Conservation (phyloP, 495 filamentous ascomycete species). For the Aspergillus olivimuriae region DNA sequence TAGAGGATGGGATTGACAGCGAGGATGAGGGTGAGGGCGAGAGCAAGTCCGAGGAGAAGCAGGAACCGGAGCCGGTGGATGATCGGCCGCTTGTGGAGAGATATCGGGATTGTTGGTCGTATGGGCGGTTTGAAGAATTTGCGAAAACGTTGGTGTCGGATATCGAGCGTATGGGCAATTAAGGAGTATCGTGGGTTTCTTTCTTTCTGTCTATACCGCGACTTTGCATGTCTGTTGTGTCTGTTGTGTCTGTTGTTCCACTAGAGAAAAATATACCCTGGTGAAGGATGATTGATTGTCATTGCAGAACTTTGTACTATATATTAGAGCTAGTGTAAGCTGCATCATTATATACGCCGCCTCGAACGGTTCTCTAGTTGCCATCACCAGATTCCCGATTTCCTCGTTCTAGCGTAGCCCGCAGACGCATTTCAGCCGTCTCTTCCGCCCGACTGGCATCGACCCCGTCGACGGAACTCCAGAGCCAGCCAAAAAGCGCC, state of each 20-base stretch:
- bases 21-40: slow-evolving; percentile 32
- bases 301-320: too few species aligned
- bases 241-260: too few species aligned
- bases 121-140: slow-evolving; percentile 64
- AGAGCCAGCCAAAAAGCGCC: slow-evolving; percentile 34
- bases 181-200: too few species aligned
- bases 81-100: slow-evolving; percentile 62
- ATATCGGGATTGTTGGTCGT: slow-evolving; percentile 72
- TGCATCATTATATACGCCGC: not conserved
- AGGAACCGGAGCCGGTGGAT: slow-evolving; percentile 38
- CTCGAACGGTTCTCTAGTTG: not conserved
- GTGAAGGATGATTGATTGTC: too few species aligned
- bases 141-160: slow-evolving; percentile 46
- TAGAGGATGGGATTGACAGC: slow-evolving; percentile 28
- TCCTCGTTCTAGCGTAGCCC: slow-evolving; percentile 28
- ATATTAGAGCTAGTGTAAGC: too few species aligned
- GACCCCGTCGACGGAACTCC: slow-evolving; percentile 17
- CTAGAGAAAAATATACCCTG: too few species aligned
- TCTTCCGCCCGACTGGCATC: slow-evolving; percentile 14
- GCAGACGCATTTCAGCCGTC: slow-evolving; percentile 34
- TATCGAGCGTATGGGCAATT: slow-evolving; percentile 24
- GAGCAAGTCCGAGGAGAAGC: slow-evolving; percentile 39
- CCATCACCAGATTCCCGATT: not conserved
- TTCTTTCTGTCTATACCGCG: too few species aligned
- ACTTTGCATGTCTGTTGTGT: too few species aligned